Conservation (phyloP, 306 rosid genomes). For the Castanea mollissima region DNA sequence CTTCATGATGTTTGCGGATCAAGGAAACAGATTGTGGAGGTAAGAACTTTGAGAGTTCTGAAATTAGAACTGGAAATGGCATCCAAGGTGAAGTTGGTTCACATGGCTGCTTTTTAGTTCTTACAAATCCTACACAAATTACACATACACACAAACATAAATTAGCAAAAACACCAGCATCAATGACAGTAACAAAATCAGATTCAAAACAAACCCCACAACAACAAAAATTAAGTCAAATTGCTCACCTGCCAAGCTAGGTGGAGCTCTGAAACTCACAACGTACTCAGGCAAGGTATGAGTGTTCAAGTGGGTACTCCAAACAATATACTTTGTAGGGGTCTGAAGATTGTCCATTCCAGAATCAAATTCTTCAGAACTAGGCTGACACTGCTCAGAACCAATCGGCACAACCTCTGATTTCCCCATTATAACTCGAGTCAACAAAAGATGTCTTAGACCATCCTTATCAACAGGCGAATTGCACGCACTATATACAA, state of each 20-base stretch:
- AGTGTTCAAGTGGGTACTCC: slow-evolving; percentile 72
- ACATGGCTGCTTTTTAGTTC: slow-evolving; percentile 30
- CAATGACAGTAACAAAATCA: neutral
- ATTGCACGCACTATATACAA: slow-evolving; percentile 42
- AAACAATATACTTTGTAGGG: slow-evolving; percentile 62
- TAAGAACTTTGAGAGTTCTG: slow-evolving; percentile 55
- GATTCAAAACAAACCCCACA: neutral
- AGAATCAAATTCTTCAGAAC: slow-evolving; percentile 64
- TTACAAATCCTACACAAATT: slow-evolving; percentile 41
- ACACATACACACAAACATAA: neutral
- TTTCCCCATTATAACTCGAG: slow-evolving; percentile 83
- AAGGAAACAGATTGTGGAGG: slow-evolving; percentile 37
- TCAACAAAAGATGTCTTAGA: slow-evolving; percentile 61
- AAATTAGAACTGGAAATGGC: slow-evolving; percentile 61
- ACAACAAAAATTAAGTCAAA: neutral
- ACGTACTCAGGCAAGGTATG: slow-evolving; percentile 72
- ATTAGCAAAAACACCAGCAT: neutral
- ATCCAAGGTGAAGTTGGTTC: slow-evolving; percentile 86
- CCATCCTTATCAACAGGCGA: slow-evolving; percentile 50
- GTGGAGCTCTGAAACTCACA: slow-evolving; percentile 58
- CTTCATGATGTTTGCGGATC: slow-evolving; percentile 52
- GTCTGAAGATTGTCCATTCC: slow-evolving; percentile 53
- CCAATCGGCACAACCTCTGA: slow-evolving; percentile 54
- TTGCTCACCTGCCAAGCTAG: slow-evolving; percentile 43
- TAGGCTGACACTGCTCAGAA: slow-evolving; percentile 52